phyloP scores from a whole-genome alignment of 1,139 yeast species.

The Pneumocystis wakefieldiae region DNA sequence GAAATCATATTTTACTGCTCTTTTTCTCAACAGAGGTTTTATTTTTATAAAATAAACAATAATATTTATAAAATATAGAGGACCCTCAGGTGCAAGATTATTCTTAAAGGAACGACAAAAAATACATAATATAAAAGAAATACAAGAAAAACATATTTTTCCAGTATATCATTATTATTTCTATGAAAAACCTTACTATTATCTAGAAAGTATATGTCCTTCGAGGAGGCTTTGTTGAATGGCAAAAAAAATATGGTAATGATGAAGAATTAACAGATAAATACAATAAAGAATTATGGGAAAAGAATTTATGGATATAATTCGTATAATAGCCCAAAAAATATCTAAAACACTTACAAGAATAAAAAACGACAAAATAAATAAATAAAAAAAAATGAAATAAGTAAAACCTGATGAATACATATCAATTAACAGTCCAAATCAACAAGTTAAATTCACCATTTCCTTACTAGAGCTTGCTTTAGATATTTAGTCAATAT shows the following conservation, averaged over 20 bases:
- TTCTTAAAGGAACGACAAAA: slow-evolving; percentile 23
- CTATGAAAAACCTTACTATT: not conserved
- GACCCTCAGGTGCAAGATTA: slow-evolving; percentile 67
- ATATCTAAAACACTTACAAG: not conserved
- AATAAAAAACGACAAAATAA: not conserved
- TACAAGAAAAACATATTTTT: not conserved
- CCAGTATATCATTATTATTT: not conserved
- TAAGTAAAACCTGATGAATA: not conserved
- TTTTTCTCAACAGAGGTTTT: slow-evolving; percentile 26
- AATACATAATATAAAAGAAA: slow-evolving; percentile 28
- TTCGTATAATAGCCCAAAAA: slow-evolving; percentile 3
- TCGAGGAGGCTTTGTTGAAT: slow-evolving; percentile 44
- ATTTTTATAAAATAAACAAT: slow-evolving; percentile 33
- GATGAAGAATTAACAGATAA: slow-evolving; percentile 50
- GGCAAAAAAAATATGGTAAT: slow-evolving; percentile 65
- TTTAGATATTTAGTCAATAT: not conserved
- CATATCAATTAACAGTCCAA: not conserved
- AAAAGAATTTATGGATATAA: slow-evolving; percentile 3
- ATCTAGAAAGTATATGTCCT: slow-evolving; percentile 1
- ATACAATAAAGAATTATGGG: slow-evolving; percentile 16
- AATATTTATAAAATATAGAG: slow-evolving; percentile 61
- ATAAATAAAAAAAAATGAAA: not conserved
- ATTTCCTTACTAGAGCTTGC: slow-evolving; percentile 1
- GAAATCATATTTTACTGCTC: not conserved
- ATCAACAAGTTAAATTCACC: slow-evolving; percentile 3